Evolutionary conservation across 2,329 filamentous ascomycete genomes (phyloP), one percentile per base, ranked within the genome.

Genomic region (Nemania sp.): DNA sequence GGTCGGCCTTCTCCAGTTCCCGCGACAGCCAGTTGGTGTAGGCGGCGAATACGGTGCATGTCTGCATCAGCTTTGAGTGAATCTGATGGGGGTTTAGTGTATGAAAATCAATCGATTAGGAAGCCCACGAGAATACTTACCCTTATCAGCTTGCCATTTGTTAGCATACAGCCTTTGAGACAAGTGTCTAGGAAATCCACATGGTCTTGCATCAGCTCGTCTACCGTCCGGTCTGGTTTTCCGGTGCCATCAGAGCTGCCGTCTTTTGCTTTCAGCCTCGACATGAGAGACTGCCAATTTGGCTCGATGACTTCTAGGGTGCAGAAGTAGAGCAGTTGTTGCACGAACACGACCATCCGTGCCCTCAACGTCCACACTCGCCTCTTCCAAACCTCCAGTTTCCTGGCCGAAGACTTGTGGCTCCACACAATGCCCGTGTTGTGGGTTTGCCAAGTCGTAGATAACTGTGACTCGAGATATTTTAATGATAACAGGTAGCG

Each of bases 191-290:
- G 79, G 75, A 99, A 99, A 77, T 98, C 95, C 62, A 99, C 93
- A 77, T 99, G 95, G 72, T 98, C 93, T 78, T 98, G 92, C 95
- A 99, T 99, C 72, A 99, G 79, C 78, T 98, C 92, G 72, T 99
- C 95, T 1, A 99, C 95, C 0, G 95, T 99, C 39, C 92, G 78
- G 42, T 74, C 72, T n/a, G 72, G 72, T 49, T 72, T 74, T 51
- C 71, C 72, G 9, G 74, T 73, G 7, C 77, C 78, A 64, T 81
- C 73, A 59, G 75, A 71, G 64, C 73, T 73, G 12, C 80, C 78
- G 57, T 86, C 83, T 62, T 82, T 83, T 10, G 80, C 85, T 79
- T 88, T 89, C 5, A 98, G 82, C 34, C 91, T 84, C n/a, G 89
- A 87, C 92, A 97, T 97, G 63, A 99, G 86, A 49, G 88, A 90